A percentile compares a stretch with the other conserved stretches of the same genome.
These are phyloP conservation scores for Suillus alpinus DNA, from an alignment of 768 basidiomycete species.

Conservation along the genomic window DNA sequence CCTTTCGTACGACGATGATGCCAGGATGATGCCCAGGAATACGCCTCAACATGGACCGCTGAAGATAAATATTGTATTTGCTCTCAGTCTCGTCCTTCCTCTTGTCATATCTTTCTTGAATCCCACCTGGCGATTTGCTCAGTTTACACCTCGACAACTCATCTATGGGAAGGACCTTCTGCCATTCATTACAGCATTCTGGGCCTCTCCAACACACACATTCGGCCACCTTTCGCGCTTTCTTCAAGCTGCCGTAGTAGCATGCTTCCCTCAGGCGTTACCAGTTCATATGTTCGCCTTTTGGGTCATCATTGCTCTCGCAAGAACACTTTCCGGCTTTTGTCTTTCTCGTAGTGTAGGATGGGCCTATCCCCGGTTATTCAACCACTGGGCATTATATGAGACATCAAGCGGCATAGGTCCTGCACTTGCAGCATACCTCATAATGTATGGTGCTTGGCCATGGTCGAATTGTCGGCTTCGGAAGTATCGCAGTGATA, in stretches of 20 bases:
- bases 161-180: constrained; percentile 32
- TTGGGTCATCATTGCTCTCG: constrained; percentile 22
- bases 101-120: constrained; percentile 9
- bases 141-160: constrained; percentile 39
- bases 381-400: constrained; percentile 40
- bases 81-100: constrained; percentile 12
- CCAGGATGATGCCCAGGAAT: not conserved
- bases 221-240: constrained; percentile 21
- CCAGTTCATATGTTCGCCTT: not conserved
- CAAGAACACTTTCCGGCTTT: constrained; percentile 18
- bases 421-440: constrained; percentile 25
- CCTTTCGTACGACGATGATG: not conserved
- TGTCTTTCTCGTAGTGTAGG: constrained; percentile 29
- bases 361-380: constrained; percentile 37
- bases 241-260: constrained; percentile 12
- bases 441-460: constrained; percentile 15
- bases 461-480: not conserved
- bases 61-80: constrained; percentile 9
- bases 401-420: constrained; percentile 38
- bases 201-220: constrained; percentile 27
- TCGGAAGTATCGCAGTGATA: constrained; percentile 12
- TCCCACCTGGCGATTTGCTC: constrained; percentile 14
- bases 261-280: not conserved
- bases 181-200: constrained; percentile 35
- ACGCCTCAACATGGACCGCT: not conserved